Evolutionary conservation across 2,329 filamentous ascomycete genomes (phyloP).

Genomic region (Penicillium sp.): DNA sequence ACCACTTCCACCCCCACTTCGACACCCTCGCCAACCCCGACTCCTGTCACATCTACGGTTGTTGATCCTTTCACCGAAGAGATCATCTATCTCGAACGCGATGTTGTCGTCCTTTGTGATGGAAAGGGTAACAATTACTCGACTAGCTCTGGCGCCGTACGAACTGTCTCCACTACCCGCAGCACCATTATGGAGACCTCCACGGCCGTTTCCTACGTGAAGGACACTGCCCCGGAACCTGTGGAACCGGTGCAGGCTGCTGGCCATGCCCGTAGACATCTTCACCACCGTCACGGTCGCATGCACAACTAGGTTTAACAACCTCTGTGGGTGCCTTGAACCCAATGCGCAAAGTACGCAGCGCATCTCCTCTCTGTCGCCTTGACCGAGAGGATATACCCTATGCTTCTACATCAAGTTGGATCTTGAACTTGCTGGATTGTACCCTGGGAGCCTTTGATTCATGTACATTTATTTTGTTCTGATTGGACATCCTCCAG

Average conservation of each 20-base stretch:
- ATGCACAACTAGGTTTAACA: slow-evolving; percentile 13
- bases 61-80: slow-evolving; percentile 21
- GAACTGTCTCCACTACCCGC: slow-evolving; percentile 20
- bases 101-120: slow-evolving; percentile 25
- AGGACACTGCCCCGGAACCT: slow-evolving; percentile 12
- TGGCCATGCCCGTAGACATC: slow-evolving; percentile 18
- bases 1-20: slow-evolving; percentile 16
- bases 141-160: slow-evolving; percentile 20
- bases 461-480: slow-evolving; percentile 16
- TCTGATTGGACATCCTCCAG: slow-evolving; percentile 3
- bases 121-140: slow-evolving; percentile 18
- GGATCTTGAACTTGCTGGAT: slow-evolving; percentile 5
- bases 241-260: slow-evolving; percentile 15
- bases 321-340: background rate
- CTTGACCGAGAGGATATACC: background rate
- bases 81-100: slow-evolving; percentile 25
- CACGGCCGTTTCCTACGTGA: slow-evolving; percentile 20
- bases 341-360: slow-evolving; percentile 3
- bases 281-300: slow-evolving; percentile 21
- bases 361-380: slow-evolving; percentile 5
- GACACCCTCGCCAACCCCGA: slow-evolving; percentile 19
- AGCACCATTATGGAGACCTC: slow-evolving; percentile 20
- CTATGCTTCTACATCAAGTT: slow-evolving; percentile 4
- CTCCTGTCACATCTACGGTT: slow-evolving; percentile 21
- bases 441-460: slow-evolving; percentile 4